A percentile compares a stretch with the other conserved stretches of the same genome.
phyloP scores from a whole-genome alignment of 192 early-diverging fungal species.

The Dissophora ornata region DNA sequence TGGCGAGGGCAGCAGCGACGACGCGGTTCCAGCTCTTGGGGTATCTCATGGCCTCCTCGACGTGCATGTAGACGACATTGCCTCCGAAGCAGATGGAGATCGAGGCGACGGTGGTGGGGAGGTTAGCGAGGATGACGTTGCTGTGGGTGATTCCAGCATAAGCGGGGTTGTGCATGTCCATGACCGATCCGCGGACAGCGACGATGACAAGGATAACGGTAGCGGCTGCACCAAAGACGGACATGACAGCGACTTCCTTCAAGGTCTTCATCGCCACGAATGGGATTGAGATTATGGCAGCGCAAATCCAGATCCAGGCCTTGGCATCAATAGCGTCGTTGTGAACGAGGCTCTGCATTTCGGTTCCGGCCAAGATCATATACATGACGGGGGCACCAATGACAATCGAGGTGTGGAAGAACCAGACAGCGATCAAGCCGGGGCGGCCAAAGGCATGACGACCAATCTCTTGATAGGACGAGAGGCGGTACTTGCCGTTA shows the following conservation, averaged over 20 bases:
- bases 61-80: constrained; percentile 82
- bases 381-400: constrained; percentile 75
- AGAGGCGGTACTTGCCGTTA: constrained; percentile 64
- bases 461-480: constrained; percentile 72
- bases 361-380: constrained; percentile 79
- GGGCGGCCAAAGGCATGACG: constrained; percentile 74
- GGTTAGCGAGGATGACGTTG: constrained; percentile 68
- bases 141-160: constrained; percentile 52
- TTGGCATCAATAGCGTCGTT: constrained; percentile 53
- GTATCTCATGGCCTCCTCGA: constrained; percentile 82
- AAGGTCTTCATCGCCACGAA: constrained; percentile 77
- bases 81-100: constrained; percentile 86
- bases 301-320: constrained; percentile 74
- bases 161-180: constrained; percentile 55
- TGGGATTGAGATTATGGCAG: constrained; percentile 70
- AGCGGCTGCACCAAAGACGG: constrained; percentile 76
- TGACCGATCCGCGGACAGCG: constrained; percentile 68
- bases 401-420: constrained; percentile 71
- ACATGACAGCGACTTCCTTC: constrained; percentile 80
- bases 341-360: constrained; percentile 66
- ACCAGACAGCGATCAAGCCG: constrained; percentile 69
- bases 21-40: constrained; percentile 75
- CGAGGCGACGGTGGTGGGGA: constrained; percentile 79
- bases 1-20: constrained; percentile 64
- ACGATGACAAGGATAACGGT: constrained; percentile 77